Evolutionary conservation across 331 rosid genomes (phyloP).

Genomic region (Erythrophleum ivorense): DNA sequence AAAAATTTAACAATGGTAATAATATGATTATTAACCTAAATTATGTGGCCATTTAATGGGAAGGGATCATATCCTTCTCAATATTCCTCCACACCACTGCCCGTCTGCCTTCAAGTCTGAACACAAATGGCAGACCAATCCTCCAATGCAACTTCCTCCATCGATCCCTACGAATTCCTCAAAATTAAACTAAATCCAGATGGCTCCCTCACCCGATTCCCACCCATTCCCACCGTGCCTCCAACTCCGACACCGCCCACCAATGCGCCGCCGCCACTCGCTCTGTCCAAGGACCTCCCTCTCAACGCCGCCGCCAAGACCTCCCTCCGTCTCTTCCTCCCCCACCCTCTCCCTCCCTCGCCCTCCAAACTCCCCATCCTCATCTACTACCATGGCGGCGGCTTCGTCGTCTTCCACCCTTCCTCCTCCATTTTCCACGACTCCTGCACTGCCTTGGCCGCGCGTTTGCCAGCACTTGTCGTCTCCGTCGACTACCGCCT

Average conservation of each 20-base stretch:
- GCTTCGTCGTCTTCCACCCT: conserved; percentile 66
- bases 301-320: conserved; percentile 51
- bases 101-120: too few relatives aligned
- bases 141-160: conserved; percentile 17
- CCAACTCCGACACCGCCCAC: background rate
- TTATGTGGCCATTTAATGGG: too few relatives aligned
- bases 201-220: conserved; percentile 60
- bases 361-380: conserved; percentile 56
- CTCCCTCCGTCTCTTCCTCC: conserved; percentile 70
- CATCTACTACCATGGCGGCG: conserved; percentile 80
- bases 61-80: too few relatives aligned
- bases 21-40: too few relatives aligned
- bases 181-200: conserved; percentile 54
- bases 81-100: too few relatives aligned
- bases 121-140: conserved; percentile 52
- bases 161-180: conserved; percentile 55
- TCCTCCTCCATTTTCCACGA: conserved; percentile 59
- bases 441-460: conserved; percentile 43
- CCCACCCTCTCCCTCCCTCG: conserved; percentile 44
- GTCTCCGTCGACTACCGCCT: conserved; percentile 75
- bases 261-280: background rate
- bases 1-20: too few relatives aligned
- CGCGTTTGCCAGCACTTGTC: conserved; percentile 43
- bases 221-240: conserved; percentile 31
- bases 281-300: conserved; percentile 52